Percentiles rank a stretch among this genome's conserved stretches.
Conservation (phyloP, 1,284 basidiomycete species). For the Leccinum variabile region DNA sequence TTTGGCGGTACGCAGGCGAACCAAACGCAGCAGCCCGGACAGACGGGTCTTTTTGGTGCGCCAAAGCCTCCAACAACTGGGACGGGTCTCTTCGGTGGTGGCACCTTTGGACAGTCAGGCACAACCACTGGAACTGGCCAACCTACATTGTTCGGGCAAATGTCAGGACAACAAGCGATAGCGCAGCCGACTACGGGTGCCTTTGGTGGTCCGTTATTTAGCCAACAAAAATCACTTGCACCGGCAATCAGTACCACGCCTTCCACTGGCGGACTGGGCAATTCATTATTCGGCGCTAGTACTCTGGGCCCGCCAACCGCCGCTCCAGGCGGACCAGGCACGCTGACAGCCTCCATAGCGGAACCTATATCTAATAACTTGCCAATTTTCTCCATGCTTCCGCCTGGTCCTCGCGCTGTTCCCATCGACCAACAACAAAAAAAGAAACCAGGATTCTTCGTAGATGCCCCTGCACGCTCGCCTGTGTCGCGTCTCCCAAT, state of each 20-base stretch:
- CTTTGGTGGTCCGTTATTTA: constrained; percentile 47
- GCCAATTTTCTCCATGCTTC: constrained; percentile 73
- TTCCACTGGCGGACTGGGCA: constrained; percentile 44
- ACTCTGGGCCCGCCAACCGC: constrained; percentile 43
- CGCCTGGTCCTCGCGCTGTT: constrained; percentile 62
- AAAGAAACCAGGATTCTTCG: constrained; percentile 72
- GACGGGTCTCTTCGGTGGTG: constrained; percentile 28
- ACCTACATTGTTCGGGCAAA: constrained; percentile 44
- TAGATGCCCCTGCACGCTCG: constrained; percentile 65
- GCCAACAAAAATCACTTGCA: constrained; percentile 39
- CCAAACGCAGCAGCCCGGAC: constrained; percentile 35
- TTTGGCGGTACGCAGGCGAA: constrained; percentile 48
- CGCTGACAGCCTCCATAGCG: constrained; percentile 82
- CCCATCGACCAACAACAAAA: constrained; percentile 62
- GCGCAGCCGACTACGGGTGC: constrained; percentile 31
- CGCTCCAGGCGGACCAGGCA: constrained; percentile 47
- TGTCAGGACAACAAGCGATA: constrained; percentile 38
- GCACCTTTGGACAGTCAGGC: constrained; percentile 38
- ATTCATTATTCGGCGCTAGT: constrained; percentile 49
- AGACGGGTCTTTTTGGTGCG: constrained; percentile 37
- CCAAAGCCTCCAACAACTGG: constrained; percentile 36
- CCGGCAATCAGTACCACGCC: constrained; percentile 36
- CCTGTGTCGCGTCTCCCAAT: constrained; percentile 59
- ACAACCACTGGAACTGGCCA: constrained; percentile 35
- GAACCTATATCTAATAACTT: constrained; percentile 88